These are phyloP conservation scores for Metarhizium sp. DNA, from an alignment of 2,329 filamentous ascomycete genomes.

Conservation along the genomic window DNA sequence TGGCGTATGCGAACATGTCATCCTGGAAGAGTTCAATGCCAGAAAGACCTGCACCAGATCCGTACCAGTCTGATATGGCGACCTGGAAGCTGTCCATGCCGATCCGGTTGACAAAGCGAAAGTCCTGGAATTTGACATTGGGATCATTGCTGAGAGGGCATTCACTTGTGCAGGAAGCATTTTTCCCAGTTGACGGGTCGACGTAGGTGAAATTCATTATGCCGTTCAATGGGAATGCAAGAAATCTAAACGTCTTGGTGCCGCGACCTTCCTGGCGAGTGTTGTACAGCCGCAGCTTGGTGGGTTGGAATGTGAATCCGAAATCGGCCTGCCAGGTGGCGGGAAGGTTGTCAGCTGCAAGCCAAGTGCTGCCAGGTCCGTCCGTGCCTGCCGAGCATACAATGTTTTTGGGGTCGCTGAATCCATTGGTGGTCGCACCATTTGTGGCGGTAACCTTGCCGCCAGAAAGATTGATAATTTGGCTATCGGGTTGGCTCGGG, in stretches of 20 bases:
- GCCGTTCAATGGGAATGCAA: slow-evolving; percentile 74
- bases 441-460: slow-evolving; percentile 62
- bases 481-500: slow-evolving; percentile 57
- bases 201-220: slow-evolving; percentile 95
- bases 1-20: slow-evolving; percentile 76
- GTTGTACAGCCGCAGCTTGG: slow-evolving; percentile 81
- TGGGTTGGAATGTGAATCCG: slow-evolving; percentile 75
- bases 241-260: slow-evolving; percentile 80
- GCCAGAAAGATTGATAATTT: slow-evolving; percentile 76
- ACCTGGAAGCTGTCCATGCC: slow-evolving; percentile 83
- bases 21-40: slow-evolving; percentile 84
- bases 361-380: slow-evolving; percentile 70
- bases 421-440: slow-evolving; percentile 52
- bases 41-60: slow-evolving; percentile 71
- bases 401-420: slow-evolving; percentile 69
- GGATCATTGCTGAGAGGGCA: slow-evolving; percentile 74
- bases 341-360: slow-evolving; percentile 58
- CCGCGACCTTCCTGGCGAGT: slow-evolving; percentile 75
- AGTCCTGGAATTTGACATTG: slow-evolving; percentile 68
- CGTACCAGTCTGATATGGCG: slow-evolving; percentile 82
- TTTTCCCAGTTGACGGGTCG: slow-evolving; percentile 60
- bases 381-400: slow-evolving; percentile 64
- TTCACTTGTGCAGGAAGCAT: slow-evolving; percentile 64
- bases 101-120: slow-evolving; percentile 77
- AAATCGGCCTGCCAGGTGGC: slow-evolving; percentile 82